Evolutionary conservation across 1,284 basidiomycete species (phyloP), one percentile per base, ranked within the genome.

Genomic region (Amylostereum chailletii): DNA sequence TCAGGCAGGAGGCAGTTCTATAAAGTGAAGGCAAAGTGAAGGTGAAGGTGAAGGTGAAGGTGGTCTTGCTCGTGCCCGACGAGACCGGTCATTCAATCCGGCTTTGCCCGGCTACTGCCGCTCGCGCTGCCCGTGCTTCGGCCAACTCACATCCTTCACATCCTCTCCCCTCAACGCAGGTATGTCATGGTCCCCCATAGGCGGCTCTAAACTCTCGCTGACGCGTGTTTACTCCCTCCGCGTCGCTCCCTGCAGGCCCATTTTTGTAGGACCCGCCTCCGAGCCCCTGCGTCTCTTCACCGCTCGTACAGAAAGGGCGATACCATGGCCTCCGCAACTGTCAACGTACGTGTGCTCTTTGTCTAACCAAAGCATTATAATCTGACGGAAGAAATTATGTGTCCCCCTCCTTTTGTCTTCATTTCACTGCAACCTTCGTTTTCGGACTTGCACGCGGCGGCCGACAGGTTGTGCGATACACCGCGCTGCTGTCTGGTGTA

Each of bases 391-490:
- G 19, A 19, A 19, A 19, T 19, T 19, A 19, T 19, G 19, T 19
- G 19, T 1, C 19, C 19, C 19, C 19, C 19, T 19, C 19, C 19
- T 19, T 19, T 19, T 19, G 19, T 19, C 19, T 45, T 37, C 29
- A 51, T 31, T 43, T 48, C 3, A n/a, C 8, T 7, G 8, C 42
- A 46, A 42, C 42, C 8, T 50, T 50, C 9, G 55, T 29, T 31
- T 39, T 42, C 41, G 34, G 53, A 47, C 9, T 45, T 31, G 19
- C 19, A 19, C 19, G 19, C 47, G 44, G 31, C 41, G 34, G 50
- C 37, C 7, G 50, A 46, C 54, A 99, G 95, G 94, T 97, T 66
- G 89, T 90, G 62, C 91, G 95, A 62, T 99, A 97, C 72, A 86
- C 93, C 37, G 94, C 95, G 48, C 83, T 99, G 58, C 72, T 88